Conservation (phyloP, 78 protist species). For the Andalucia godoyi region DNA sequence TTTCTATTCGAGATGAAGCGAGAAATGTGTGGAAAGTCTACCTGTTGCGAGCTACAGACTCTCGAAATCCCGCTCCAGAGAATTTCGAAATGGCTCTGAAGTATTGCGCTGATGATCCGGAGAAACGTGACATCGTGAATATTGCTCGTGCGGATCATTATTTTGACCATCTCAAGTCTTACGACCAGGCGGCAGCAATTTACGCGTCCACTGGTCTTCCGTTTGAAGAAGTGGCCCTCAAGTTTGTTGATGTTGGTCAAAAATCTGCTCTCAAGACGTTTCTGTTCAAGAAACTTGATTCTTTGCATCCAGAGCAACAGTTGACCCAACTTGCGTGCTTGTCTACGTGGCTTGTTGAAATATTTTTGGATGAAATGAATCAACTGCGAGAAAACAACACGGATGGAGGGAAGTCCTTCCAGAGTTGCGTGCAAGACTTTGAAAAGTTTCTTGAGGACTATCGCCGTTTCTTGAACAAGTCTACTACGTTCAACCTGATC, state of each 20-base stretch:
- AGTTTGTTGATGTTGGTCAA: conserved; percentile 23
- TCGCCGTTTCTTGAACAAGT: conserved; percentile 27
- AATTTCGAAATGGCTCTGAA: not conserved
- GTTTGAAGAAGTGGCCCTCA: conserved; percentile 72
- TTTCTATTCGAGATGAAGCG: not conserved
- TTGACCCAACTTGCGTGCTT: conserved; percentile 66
- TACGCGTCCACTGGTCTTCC: conserved; percentile 54
- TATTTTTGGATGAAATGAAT: conserved; percentile 53
- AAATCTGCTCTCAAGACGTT: conserved; percentile 3
- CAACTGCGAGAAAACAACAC: not conserved
- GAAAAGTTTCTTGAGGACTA: conserved; percentile 24
- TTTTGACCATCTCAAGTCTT: not conserved
- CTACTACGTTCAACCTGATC: conserved; percentile 67
- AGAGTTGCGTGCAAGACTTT: conserved; percentile 2
- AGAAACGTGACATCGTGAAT: not conserved
- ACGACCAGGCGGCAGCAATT: conserved; percentile 39
- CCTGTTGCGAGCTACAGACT: conserved; percentile 4
- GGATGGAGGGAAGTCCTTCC: not conserved
- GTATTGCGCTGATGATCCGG: not conserved
- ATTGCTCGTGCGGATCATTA: not conserved
- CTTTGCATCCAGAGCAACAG: not conserved
- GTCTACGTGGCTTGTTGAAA: conserved; percentile 72
- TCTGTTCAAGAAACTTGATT: not conserved
- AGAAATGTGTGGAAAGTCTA: conserved; percentile 3
- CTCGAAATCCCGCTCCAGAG: not conserved